Conservation (phyloP, 768 basidiomycete species). For the Fomitopsis serialis region DNA sequence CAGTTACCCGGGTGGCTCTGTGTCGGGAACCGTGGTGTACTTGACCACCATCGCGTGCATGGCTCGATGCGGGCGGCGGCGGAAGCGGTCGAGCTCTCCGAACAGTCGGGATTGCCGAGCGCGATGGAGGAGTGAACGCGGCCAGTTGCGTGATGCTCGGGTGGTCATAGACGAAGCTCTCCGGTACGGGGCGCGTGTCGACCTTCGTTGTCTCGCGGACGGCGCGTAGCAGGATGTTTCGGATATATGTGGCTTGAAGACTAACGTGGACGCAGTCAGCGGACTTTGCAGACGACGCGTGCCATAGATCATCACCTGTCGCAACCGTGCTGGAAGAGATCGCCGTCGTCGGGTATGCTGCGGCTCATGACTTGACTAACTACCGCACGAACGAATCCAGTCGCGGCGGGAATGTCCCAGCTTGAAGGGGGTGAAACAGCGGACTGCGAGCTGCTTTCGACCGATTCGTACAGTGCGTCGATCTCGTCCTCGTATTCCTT, state of each 20-base stretch:
- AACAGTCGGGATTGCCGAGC: not conserved
- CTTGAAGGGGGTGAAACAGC: constrained; percentile 21
- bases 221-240: constrained; percentile 24
- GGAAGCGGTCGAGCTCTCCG: constrained; percentile 18
- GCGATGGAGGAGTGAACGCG: not conserved
- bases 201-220: constrained; percentile 5
- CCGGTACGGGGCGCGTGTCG: not conserved
- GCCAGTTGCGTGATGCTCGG: not conserved
- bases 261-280: constrained; percentile 6
- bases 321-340: constrained; percentile 11
- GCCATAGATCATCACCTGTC: constrained; percentile 3
- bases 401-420: constrained; percentile 20
- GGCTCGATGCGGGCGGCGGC: constrained; percentile 7
- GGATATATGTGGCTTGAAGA: constrained; percentile 26
- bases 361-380: constrained; percentile 28
- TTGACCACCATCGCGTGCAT: constrained; percentile 38
- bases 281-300: too few relatives aligned
- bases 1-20: not conserved
- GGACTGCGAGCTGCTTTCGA: constrained; percentile 28
- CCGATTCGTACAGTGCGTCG: constrained; percentile 27
- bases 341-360: constrained; percentile 26
- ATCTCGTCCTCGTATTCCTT: constrained; percentile 35
- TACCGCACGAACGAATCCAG: constrained; percentile 27
- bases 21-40: constrained; percentile 22
- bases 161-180: not conserved